A percentile compares a stretch with the other conserved stretches of the same genome.
Evolutionary conservation across 1,284 basidiomycete genomes (phyloP).

Genomic region (Austroboletus rostrupii): DNA sequence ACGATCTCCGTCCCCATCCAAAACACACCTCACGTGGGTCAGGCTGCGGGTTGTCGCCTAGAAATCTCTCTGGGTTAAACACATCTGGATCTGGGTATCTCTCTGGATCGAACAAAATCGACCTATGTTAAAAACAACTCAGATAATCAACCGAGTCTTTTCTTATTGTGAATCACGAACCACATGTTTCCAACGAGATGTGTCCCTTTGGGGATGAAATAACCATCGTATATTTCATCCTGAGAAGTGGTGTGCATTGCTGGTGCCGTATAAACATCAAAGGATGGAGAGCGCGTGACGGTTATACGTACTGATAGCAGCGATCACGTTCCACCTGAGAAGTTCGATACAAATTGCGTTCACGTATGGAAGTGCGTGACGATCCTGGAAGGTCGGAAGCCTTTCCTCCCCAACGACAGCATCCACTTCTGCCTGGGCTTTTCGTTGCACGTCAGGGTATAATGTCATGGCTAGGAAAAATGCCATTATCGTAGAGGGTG

Average conservation of each 20-base stretch:
- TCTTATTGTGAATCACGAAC: slow-evolving; percentile 4
- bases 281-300: not conserved
- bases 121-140: slow-evolving; percentile 2
- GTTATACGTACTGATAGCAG: not conserved
- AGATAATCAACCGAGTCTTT: not conserved
- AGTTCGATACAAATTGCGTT: not conserved
- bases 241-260: slow-evolving; percentile 10
- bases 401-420: not conserved
- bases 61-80: slow-evolving; percentile 17
- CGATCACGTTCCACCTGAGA: not conserved
- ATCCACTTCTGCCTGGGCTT: not conserved
- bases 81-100: slow-evolving; percentile 12
- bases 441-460: not conserved
- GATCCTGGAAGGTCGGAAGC: not conserved
- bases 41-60: slow-evolving; percentile 6
- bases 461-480: not conserved
- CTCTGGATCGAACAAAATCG: slow-evolving; percentile 7
- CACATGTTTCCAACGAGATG: not conserved
- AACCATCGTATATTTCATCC: not conserved
- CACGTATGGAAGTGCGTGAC: not conserved
- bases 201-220: not conserved
- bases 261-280: slow-evolving; percentile 11
- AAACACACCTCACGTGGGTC: slow-evolving; percentile 16
- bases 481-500: slow-evolving; percentile 33
- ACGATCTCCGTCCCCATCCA: slow-evolving; percentile 17